Evolutionary conservation across 1,284 basidiomycete genomes (phyloP), one percentile per base, ranked within the genome.

Genomic region (Mycosarcoma maydis): DNA sequence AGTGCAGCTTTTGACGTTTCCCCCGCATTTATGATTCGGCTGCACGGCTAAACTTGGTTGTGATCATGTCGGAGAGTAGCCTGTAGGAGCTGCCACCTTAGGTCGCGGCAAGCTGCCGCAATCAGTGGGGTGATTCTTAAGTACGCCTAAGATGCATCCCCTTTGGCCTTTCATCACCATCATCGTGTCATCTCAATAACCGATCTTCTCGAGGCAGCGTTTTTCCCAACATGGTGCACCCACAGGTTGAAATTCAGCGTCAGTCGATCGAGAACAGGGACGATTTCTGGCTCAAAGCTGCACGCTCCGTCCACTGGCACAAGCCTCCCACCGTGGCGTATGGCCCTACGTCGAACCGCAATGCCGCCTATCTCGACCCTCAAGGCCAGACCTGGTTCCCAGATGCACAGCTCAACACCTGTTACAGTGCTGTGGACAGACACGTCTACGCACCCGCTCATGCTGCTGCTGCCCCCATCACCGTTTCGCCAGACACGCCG

Each of bases 221-320:
- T 34, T 34, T 34, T 34, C 16, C n/a, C 37, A 49, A 13, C 9
- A 52, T 64, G 48, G 56, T 56, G 4, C 73, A 76, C 20, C 75
- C 75, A 2, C 72, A 75, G 44, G 40, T 58, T 10, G 61, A 51
- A 16, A 66, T 76, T 24, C 73, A 76, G 33, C 49, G 38, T 4
- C 75, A 76, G 41, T 73, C 70, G 14, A 46, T 76, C 29, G 26
- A 58, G 3, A 30, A 66, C 44, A 61, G 44, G 19, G 66, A 76
- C 36, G 58, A 44, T 24, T 76, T 76, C 36, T 76, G 75, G 75
- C 57, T 75, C 36, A 42, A 47, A 30, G 75, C 75, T n/a, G 56
- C 75, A 4, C 52, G 50, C 7, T 27, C 48, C 6, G 66, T 75
- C n/a, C 70, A 72, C 36, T 76, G 75, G 75, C 72, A 75, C 61